Base-by-base conservation (phyloP, 108 stramenopile genomes). In the Cyclotella atomus region DNA sequence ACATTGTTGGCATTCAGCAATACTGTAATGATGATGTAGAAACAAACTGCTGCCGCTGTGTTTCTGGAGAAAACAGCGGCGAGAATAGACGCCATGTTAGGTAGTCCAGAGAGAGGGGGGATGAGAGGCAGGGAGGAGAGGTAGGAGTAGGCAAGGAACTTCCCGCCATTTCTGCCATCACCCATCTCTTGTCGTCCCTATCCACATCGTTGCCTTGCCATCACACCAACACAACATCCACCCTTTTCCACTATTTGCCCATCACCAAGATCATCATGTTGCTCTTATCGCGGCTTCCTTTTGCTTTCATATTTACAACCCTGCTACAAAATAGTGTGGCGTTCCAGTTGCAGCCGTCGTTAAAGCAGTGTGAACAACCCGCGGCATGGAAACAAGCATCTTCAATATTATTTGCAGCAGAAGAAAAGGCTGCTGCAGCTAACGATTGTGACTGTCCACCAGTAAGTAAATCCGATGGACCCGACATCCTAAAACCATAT, bases 401-500 rank as follows among this genome's bases (percentile, higher is more conserved):
- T 7, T 23, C 35, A 9, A 17, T 65, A 29, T 46, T 65, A 44
- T 50, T 52, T 20, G 35, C 29, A 21, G 52, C 27, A 14, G 65
- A 47, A 10, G 47, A 52, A 17, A 46, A 7, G 12, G 17, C 52
- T 2, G 21, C 46, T 30, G 46, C 21, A 6, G 52, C 28, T 16
- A 43, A 45, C 55, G 54, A 55, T 29, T 55, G 41, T 43, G 29
- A 46, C 54, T 56, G 53, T 38, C 16, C 68, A 36, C 54, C 52
- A 23, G 24, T 50, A 57, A 54, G 23, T 44, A 43, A 66, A 71
- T 15, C 62, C 20, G 57, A 41, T 49, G 77, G 61, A 24, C 73
- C 68, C 4, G 59, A 38, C 5, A 41, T 68, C 9, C 76, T 90
- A 49, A 68, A 86, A 47, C 90, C 89, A 14, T 91, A 79, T 79